These are phyloP conservation scores for Monosporascus sp. DNA, from an alignment of 2,329 filamentous ascomycete species.

Conservation along the genomic window DNA sequence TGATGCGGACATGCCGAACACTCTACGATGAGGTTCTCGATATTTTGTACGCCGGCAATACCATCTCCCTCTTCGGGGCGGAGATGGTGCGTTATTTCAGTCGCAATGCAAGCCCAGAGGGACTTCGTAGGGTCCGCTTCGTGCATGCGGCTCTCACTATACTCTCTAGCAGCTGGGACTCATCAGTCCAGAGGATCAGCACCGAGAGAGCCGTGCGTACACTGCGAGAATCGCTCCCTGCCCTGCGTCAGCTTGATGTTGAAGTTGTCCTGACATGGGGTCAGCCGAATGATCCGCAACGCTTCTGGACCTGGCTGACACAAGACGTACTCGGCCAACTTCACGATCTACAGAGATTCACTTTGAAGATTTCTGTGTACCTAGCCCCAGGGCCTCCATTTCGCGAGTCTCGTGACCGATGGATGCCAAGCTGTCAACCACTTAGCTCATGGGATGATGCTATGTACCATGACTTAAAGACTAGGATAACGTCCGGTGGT, in stretches of 20 bases:
- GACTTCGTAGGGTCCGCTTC: conserved; percentile 7
- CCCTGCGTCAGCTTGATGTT: conserved; percentile 12
- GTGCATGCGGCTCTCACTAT: conserved; percentile 10
- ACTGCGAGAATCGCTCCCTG: conserved; percentile 3
- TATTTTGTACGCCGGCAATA: conserved; percentile 10
- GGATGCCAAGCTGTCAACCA: conserved; percentile 2
- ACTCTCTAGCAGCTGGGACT: conserved; percentile 2
- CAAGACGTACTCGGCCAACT: conserved; percentile 10
- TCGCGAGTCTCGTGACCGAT: not conserved
- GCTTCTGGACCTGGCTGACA: conserved; percentile 12
- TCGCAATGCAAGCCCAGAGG: conserved; percentile 15
- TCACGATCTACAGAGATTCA: conserved; percentile 10
- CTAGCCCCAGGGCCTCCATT: not conserved
- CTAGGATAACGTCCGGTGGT: not conserved
- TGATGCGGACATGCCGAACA: conserved; percentile 9
- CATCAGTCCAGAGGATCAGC: not conserved
- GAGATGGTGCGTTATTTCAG: conserved; percentile 13
- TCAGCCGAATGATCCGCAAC: conserved; percentile 9
- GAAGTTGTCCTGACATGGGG: conserved; percentile 9
- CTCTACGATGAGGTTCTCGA: conserved; percentile 11
- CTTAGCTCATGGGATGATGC: conserved; percentile 8
- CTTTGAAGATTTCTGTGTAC: conserved; percentile 9
- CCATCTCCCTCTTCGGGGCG: conserved; percentile 12
- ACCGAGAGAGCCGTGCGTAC: conserved; percentile 3
- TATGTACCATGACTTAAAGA: conserved; percentile 9